These are phyloP conservation scores for Leccinum rimulosum DNA, from an alignment of 768 basidiomycete genomes.

Conservation along the genomic window DNA sequence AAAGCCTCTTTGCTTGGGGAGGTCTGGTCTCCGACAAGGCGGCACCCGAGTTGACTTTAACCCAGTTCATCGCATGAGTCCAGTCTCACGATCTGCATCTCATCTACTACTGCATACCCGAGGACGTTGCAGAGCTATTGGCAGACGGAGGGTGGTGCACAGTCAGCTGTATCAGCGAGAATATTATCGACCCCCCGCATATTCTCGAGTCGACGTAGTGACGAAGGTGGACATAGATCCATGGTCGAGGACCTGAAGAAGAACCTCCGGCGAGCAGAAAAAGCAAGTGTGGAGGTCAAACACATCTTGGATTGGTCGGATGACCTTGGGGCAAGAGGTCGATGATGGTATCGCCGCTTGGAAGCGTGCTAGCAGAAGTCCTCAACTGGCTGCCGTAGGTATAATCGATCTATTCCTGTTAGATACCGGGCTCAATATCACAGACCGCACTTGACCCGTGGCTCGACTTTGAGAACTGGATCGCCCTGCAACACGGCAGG, in stretches of 20 bases:
- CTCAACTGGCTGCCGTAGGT: conserved; percentile 53
- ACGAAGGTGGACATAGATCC: conserved; percentile 35
- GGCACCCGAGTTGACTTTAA: conserved; percentile 33
- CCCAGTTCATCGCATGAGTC: conserved; percentile 45
- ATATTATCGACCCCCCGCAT: conserved; percentile 50
- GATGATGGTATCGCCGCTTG: conserved; percentile 56
- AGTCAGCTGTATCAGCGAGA: conserved; percentile 63
- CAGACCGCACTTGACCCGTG: conserved; percentile 52
- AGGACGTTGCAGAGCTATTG: conserved; percentile 49
- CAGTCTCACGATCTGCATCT: conserved; percentile 46
- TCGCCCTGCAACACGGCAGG: conserved; percentile 38
- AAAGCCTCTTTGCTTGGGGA: conserved; percentile 60
- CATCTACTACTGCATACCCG: conserved; percentile 61
- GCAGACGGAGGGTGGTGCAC: conserved; percentile 55
- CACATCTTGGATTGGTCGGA: conserved; percentile 44
- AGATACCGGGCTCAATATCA: neutral
- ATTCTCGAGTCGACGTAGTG: conserved; percentile 38
- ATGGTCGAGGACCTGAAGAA: conserved; percentile 59
- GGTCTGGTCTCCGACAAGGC: conserved; percentile 49
- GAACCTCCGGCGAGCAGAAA: conserved; percentile 58
- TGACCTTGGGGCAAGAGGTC: conserved; percentile 42
- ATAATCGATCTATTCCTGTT: neutral
- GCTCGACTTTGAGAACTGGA: conserved; percentile 55
- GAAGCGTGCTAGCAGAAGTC: conserved; percentile 50
- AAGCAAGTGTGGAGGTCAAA: conserved; percentile 47